These are phyloP conservation scores for Kokia cookei DNA, from an alignment of 441 rosid genomes.

Conservation along the genomic window DNA sequence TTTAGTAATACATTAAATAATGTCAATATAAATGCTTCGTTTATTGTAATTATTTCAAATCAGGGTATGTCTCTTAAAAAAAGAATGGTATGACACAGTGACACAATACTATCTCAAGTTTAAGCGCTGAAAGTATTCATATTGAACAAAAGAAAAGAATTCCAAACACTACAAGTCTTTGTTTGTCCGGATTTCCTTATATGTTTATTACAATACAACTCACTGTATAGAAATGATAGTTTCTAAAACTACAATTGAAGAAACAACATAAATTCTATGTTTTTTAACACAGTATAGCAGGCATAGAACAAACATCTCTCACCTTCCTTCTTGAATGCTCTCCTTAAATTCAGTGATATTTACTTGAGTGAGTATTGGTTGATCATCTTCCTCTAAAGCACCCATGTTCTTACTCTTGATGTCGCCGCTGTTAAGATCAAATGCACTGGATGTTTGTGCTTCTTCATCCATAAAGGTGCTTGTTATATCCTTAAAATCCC, in stretches of 20 bases:
- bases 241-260: neutral
- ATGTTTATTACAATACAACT: neutral
- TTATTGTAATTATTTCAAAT: no score
- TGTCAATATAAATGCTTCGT: no score
- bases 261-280: neutral
- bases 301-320: neutral
- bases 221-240: neutral
- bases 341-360: neutral
- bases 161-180: no score
- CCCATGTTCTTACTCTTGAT: neutral
- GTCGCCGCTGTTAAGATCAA: neutral
- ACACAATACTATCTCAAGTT: no score
- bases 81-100: no score
- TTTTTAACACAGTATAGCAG: neutral
- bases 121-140: no score
- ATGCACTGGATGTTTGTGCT: neutral
- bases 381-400: neutral
- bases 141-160: no score
- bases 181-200: no score
- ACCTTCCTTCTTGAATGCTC: neutral
- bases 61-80: no score
- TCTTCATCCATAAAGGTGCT: neutral
- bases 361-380: neutral
- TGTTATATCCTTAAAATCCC: constrained; percentile 28
- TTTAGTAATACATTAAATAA: no score